Base-by-base conservation (phyloP, 1,284 basidiomycete genomes). In the Mrakiaceae sp. region DNA sequence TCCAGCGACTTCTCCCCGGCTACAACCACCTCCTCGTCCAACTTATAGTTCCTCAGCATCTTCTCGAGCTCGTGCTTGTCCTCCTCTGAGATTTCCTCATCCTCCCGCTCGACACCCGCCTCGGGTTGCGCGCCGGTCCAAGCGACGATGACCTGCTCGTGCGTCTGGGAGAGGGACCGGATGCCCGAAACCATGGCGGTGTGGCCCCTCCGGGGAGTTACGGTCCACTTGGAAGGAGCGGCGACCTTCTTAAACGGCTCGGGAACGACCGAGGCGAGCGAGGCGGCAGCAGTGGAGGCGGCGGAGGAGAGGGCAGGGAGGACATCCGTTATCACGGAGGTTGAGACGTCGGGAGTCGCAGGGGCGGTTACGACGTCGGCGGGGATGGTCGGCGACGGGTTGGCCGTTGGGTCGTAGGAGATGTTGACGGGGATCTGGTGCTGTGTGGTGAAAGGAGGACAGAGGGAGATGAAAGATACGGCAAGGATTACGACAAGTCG, bases 131-230 rank as follows among this genome's bases (percentile, higher is more conserved):
- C 48, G 51, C 94, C 95, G 0, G 90, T 90, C 88, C 94, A 96
- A 43, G 91, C 95, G 57, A 98, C 82, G 71, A 97, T 84, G 69
- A 96, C 77, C 78, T 98, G 91, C 69, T 92, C 86, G 75, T 95
- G 89, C 0, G 87, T 87, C 11, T 83, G 78, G 10, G 86, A 83
- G 55, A 98, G 83, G 4, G 87, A 88, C 64, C 86, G 84, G 71
- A 98, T 93, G 49, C 96, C 95, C 59, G 87, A 88, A 70, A 95
- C 88, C 87, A 98, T 91, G 7, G 95, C 95, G 5, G 90, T 85
- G 76, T 98, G 95, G 39, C 93, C 95, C 65, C 92, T 86, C 49
- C 94, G 82, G 3, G 86, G 83, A 9, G 83, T 78, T 8, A 98
- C 79, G 10, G 85, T 83, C 95, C 95, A 98, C 61, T 73, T 75